Conservation (phyloP, 495 filamentous ascomycete species). For the Penicillium antarcticum region DNA sequence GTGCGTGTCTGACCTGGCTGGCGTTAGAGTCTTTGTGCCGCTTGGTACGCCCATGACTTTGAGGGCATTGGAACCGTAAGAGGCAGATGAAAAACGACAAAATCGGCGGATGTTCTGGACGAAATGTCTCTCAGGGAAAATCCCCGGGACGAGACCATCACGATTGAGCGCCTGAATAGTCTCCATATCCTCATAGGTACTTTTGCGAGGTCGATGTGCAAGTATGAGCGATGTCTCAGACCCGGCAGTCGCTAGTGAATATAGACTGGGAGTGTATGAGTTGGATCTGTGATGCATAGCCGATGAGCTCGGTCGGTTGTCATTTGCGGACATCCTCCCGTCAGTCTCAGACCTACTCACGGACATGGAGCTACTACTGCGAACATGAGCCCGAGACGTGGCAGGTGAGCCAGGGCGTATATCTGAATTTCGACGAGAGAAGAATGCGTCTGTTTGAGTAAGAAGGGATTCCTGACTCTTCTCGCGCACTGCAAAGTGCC, state of each 20-base stretch:
- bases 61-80: constrained; percentile 70
- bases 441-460: constrained; percentile 55
- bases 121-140: constrained; percentile 66
- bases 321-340: constrained; percentile 28
- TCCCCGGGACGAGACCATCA: constrained; percentile 55
- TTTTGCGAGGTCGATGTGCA: constrained; percentile 48
- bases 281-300: constrained; percentile 28
- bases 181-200: constrained; percentile 53
- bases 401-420: constrained; percentile 49
- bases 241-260: constrained; percentile 62
- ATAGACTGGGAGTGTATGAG: constrained; percentile 59
- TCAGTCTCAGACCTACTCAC: constrained; percentile 47
- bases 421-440: constrained; percentile 49
- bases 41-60: constrained; percentile 65
- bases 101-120: constrained; percentile 71
- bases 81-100: constrained; percentile 73
- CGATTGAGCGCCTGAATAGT: constrained; percentile 54
- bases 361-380: constrained; percentile 46
- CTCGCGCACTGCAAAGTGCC: constrained; percentile 51
- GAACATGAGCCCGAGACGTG: constrained; percentile 41
- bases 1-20: constrained; percentile 45
- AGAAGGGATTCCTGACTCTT: constrained; percentile 54
- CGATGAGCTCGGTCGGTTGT: constrained; percentile 30
- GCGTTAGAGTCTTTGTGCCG: constrained; percentile 36
- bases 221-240: constrained; percentile 64